phyloP scores from a whole-genome alignment of 1,284 basidiomycete genomes.

The Marasmius tenuissimus region DNA sequence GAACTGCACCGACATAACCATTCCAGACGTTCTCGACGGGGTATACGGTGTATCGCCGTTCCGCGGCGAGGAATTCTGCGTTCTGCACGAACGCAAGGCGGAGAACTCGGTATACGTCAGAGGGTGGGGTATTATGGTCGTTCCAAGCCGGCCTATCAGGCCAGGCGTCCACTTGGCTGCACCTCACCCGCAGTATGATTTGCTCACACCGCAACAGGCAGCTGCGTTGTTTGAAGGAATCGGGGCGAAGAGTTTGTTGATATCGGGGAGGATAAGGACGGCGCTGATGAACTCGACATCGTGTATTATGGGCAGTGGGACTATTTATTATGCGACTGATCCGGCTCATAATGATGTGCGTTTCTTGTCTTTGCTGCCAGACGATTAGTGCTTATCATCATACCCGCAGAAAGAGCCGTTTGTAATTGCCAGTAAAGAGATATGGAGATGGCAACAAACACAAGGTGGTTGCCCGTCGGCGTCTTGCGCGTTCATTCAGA shows the following conservation, averaged over 20 bases:
- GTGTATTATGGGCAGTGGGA: slow-evolving; percentile 21
- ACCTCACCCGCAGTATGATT: slow-evolving; percentile 40
- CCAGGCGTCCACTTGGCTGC: slow-evolving; percentile 35
- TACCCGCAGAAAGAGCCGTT: slow-evolving; percentile 28
- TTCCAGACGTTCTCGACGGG: slow-evolving; percentile 28
- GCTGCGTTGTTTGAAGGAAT: slow-evolving; percentile 34
- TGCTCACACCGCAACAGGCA: slow-evolving; percentile 36
- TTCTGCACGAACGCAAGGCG: slow-evolving; percentile 31
- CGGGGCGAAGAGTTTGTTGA: slow-evolving; percentile 36
- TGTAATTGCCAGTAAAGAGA: slow-evolving; percentile 33
- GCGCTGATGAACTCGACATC: slow-evolving; percentile 27
- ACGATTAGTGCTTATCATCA: background rate
- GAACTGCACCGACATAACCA: slow-evolving; percentile 28
- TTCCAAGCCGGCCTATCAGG: slow-evolving; percentile 20
- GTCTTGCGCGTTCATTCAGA: slow-evolving; percentile 42
- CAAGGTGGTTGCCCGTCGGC: slow-evolving; percentile 34
- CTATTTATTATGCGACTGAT: slow-evolving; percentile 40
- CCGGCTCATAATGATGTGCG: slow-evolving; percentile 41
- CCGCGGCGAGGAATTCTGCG: slow-evolving; percentile 30
- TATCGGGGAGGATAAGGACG: slow-evolving; percentile 36
- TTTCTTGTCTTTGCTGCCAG: background rate
- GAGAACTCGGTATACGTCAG: slow-evolving; percentile 26
- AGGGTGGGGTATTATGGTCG: slow-evolving; percentile 42
- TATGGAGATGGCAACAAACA: slow-evolving; percentile 36
- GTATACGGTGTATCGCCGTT: slow-evolving; percentile 24